A percentile compares a stretch with the other conserved stretches of the same genome.
These are phyloP conservation scores for Clarireedia sp. DNA, from an alignment of 2,329 filamentous ascomycete species.

Conservation along the genomic window DNA sequence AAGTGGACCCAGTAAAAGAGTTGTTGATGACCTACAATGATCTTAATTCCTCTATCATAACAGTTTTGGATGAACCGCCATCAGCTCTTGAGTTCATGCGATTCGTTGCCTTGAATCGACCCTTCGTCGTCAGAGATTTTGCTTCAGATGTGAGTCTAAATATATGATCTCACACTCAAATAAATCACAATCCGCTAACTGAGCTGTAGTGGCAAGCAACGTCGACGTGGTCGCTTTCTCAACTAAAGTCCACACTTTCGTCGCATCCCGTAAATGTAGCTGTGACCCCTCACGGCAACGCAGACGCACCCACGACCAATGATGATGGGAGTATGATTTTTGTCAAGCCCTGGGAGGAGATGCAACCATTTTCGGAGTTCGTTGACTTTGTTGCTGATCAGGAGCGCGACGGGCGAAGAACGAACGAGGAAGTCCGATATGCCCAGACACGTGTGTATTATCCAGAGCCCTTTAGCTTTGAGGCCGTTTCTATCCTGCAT, in stretches of 20 bases:
- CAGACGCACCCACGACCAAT: constrained; percentile 44
- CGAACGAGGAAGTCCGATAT: constrained; percentile 51
- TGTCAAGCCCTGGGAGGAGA: constrained; percentile 64
- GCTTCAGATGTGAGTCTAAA: constrained; percentile 34
- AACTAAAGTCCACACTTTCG: constrained; percentile 7
- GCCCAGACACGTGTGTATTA: constrained; percentile 59
- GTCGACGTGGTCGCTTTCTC: constrained; percentile 6
- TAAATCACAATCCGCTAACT: not conserved
- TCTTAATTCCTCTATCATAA: constrained; percentile 53
- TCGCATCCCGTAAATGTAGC: constrained; percentile 7
- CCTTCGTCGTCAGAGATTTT: constrained; percentile 62
- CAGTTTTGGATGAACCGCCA: constrained; percentile 56
- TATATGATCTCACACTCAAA: too few species aligned
- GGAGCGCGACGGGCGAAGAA: constrained; percentile 33
- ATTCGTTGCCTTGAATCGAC: constrained; percentile 64
- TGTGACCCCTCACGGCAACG: constrained; percentile 31
- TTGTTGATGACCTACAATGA: constrained; percentile 66
- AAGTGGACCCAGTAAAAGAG: constrained; percentile 37
- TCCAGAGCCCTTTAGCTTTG: not conserved
- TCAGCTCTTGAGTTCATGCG: constrained; percentile 75
- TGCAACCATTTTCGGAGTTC: constrained; percentile 54
- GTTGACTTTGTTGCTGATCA: constrained; percentile 53
- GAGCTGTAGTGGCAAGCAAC: constrained; percentile 5
- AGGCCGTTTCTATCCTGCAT: not conserved
- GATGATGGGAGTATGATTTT: constrained; percentile 41